Evolutionary conservation across 768 basidiomycete genomes (phyloP), one percentile per base, ranked within the genome.

Genomic region (Lyophyllum semitale): DNA sequence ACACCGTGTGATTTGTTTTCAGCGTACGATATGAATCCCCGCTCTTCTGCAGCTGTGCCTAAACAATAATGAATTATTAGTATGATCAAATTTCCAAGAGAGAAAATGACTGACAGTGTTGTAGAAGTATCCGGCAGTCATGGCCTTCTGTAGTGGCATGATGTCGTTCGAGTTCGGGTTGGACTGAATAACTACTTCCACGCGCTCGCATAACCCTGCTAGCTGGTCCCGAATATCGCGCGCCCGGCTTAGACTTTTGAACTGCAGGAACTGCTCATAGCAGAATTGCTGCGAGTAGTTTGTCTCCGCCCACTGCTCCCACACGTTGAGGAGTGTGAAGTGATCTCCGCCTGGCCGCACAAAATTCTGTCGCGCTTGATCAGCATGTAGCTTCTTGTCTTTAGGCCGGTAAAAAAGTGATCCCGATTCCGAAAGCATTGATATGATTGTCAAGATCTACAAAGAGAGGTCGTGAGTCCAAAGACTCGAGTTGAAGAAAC

Each of bases 291-390:
- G 93, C 20, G 93, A 95, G 68, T 95, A 98, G 65, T 94, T 94
- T 22, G 95, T 93, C 59, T 99, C 97, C 18, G 91, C 91, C 97
- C 97, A 99, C 66, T 98, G 95, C 68, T 98, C 95, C 90, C 95
- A 98, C 12, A 98, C 93, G 68, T 98, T 98, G 25, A 99, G 80
- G 22, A 99, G 73, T 6, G 96, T 98, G 68, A 98, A 99, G 73
- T 98, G 97, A 65, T 99, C 97, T 22, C 97, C 97, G 26, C 97
- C 96, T 0, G 91, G 78, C 46, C 93, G 93, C 54, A 95, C 87
- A 68, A 99, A 99, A 68, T 98, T 98, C 71, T 96, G 92, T 53
- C 96, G 84, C 4, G 97, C 97, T 74, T 98, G 95, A 65, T 99
- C 96, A 13, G 97, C 97, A 65, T 98, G 93, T 47, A 95, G 73